A percentile compares a stretch with the other conserved stretches of the same genome.
Conservation (phyloP, 169 alveolate species). For the Babesia divergens region DNA sequence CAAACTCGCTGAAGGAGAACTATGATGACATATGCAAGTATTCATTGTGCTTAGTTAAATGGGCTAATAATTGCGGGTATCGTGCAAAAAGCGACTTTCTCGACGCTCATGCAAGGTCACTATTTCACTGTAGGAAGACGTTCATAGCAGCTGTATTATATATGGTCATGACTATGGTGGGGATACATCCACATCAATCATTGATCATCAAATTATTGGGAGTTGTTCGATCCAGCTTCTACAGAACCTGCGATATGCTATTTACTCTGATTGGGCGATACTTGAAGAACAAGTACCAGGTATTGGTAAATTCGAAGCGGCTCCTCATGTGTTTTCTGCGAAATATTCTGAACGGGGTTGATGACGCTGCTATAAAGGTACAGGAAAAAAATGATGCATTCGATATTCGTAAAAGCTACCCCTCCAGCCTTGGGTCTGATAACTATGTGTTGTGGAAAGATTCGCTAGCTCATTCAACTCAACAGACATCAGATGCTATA, state of each 20-base stretch:
- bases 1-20: background rate
- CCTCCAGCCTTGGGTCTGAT: no score
- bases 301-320: background rate
- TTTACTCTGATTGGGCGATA: background rate
- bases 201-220: slow-evolving; percentile 10
- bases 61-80: background rate
- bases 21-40: background rate
- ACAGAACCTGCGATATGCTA: slow-evolving; percentile 2
- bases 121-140: slow-evolving; percentile 39
- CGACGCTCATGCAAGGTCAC: slow-evolving; percentile 11
- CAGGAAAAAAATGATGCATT: background rate
- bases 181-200: background rate
- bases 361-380: background rate
- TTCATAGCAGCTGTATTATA: slow-evolving; percentile 11
- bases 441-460: no score
- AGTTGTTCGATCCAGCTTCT: slow-evolving; percentile 26
- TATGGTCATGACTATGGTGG: background rate
- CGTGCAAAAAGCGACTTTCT: background rate
- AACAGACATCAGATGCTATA: no score
- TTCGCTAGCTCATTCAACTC: no score
- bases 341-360: background rate
- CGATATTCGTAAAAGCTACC: background rate
- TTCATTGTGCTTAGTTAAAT: background rate
- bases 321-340: background rate
- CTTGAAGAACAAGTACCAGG: background rate